Evolutionary conservation across 768 basidiomycete genomes (phyloP).

Genomic region (Rhizopogon rudus): DNA sequence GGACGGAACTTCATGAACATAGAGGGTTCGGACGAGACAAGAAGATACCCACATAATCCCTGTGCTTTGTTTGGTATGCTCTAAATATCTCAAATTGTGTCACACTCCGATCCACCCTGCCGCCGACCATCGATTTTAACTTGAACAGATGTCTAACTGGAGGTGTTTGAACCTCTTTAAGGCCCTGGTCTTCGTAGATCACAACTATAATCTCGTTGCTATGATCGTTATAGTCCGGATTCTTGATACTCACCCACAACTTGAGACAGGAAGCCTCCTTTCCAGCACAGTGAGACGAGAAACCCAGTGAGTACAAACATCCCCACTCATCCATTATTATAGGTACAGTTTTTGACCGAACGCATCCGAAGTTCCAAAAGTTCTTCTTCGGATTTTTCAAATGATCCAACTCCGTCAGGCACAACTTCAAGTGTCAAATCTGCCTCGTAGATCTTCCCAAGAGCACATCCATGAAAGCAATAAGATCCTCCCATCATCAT

Average conservation of each 20-base stretch:
- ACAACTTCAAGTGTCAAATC: too few relatives aligned
- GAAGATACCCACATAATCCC: not conserved
- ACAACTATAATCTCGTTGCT: not conserved
- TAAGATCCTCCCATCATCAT: too few relatives aligned
- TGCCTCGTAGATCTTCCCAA: too few relatives aligned
- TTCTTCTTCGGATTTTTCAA: too few relatives aligned
- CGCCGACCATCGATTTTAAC: not conserved
- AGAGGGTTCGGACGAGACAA: not conserved
- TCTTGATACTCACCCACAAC: not conserved
- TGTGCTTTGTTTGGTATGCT: not conserved
- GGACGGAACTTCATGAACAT: not conserved
- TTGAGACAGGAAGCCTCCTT: not conserved
- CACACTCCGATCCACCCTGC: not conserved
- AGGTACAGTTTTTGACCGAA: too few relatives aligned
- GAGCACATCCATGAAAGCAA: too few relatives aligned
- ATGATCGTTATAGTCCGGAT: not conserved
- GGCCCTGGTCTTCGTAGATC: not conserved
- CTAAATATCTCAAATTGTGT: not conserved
- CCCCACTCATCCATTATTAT: too few relatives aligned
- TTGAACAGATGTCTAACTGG: too few relatives aligned
- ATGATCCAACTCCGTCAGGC: too few relatives aligned
- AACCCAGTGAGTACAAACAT: not conserved
- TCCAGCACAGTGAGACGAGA: not conserved
- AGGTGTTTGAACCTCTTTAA: too few relatives aligned
- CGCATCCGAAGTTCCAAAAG: too few relatives aligned